A percentile compares a stretch with the other conserved stretches of the same genome.
Evolutionary conservation across 23 red algal species (phyloP).

Genomic region (Agarophyton chilense): DNA sequence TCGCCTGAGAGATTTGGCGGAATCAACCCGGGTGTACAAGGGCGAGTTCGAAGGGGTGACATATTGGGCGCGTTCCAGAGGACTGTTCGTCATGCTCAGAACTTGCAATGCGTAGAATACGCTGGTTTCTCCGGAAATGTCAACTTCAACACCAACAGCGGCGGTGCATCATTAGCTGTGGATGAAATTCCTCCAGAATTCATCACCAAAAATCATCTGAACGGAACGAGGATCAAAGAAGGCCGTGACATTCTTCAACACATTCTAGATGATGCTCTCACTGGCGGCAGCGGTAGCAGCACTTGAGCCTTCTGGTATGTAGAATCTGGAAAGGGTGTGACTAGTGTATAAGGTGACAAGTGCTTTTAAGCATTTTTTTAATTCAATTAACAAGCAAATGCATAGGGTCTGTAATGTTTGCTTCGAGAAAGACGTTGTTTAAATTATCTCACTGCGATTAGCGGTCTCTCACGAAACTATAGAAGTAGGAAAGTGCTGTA

Average conservation of each 20-base stretch:
- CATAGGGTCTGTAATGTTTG: background rate
- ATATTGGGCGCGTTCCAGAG: conserved; percentile 34
- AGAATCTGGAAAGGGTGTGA: background rate
- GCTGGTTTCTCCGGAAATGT: conserved; percentile 37
- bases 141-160: conserved; percentile 25
- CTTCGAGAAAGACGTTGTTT: too few relatives aligned
- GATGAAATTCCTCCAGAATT: conserved; percentile 35
- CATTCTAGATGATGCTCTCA: conserved; percentile 30
- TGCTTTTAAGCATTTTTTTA: background rate
- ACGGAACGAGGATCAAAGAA: conserved; percentile 32
- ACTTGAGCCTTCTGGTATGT: background rate
- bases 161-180: background rate
- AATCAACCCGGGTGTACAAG: conserved; percentile 17
- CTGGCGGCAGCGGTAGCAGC: background rate
- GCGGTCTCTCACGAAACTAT: background rate
- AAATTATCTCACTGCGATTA: too few relatives aligned
- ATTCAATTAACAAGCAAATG: background rate
- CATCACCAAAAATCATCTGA: conserved; percentile 44
- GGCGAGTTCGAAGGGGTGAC: background rate
- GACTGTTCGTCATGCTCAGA: conserved; percentile 27
- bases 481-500: too few relatives aligned
- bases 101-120: conserved; percentile 53
- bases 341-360: background rate
- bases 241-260: conserved; percentile 34
- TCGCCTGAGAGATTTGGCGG: background rate